Evolutionary conservation across 2,329 filamentous ascomycete species (phyloP).

Genomic region (Calcarisporium arbuscula): DNA sequence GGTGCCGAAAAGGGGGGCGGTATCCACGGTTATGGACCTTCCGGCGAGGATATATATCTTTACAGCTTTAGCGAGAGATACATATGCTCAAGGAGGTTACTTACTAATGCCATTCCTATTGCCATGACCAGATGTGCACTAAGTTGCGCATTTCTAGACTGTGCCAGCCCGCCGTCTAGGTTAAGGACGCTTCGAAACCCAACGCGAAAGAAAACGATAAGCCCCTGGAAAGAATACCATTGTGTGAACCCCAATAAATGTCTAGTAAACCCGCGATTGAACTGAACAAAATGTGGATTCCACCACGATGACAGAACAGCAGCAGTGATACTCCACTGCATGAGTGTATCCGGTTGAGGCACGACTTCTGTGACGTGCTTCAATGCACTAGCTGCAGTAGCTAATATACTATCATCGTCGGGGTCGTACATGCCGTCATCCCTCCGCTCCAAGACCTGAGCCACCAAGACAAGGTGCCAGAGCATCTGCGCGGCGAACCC

Average conservation of each 20-base stretch:
- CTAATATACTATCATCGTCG: slow-evolving; percentile 18
- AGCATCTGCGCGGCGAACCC: slow-evolving; percentile 39
- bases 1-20: slow-evolving; percentile 44
- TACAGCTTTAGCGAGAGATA: slow-evolving; percentile 14
- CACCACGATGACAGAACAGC: slow-evolving; percentile 55
- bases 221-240: slow-evolving; percentile 60
- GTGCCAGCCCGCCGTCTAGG: slow-evolving; percentile 30
- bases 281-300: slow-evolving; percentile 61
- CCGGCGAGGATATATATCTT: slow-evolving; percentile 40
- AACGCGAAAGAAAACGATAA: slow-evolving; percentile 51
- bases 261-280: slow-evolving; percentile 51
- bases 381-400: slow-evolving; percentile 10
- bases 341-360: slow-evolving; percentile 33
- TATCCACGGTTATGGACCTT: slow-evolving; percentile 48
- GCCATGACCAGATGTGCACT: slow-evolving; percentile 51
- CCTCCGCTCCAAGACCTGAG: slow-evolving; percentile 17
- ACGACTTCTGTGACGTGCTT: slow-evolving; percentile 21
- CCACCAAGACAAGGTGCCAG: slow-evolving; percentile 40
- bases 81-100: slow-evolving; percentile 11
- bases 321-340: slow-evolving; percentile 41
- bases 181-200: slow-evolving; percentile 38
- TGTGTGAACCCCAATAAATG: slow-evolving; percentile 54
- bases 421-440: slow-evolving; percentile 27
- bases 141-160: slow-evolving; percentile 34
- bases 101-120: slow-evolving; percentile 46